Evolutionary conservation across 257 asterid genomes (phyloP).

Genomic region (Scutellaria minor): DNA sequence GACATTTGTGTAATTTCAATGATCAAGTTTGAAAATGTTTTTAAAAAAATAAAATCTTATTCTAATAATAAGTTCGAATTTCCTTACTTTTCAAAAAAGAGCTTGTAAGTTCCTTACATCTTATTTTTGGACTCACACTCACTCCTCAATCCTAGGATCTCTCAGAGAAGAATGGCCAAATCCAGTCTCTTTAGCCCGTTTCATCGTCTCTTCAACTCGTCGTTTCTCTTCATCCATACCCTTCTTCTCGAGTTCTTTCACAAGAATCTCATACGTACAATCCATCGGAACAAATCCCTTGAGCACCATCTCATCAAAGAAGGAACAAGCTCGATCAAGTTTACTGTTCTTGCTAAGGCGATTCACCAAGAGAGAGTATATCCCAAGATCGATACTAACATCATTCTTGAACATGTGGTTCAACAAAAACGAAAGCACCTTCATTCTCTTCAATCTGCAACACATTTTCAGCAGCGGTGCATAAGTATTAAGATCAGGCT

Average conservation of each 20-base stretch:
- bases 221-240: conserved; percentile 56
- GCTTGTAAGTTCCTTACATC: too few species aligned
- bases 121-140: not conserved
- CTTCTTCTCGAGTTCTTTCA: conserved; percentile 55
- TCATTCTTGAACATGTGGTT: conserved; percentile 78
- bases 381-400: conserved; percentile 70
- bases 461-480: conserved; percentile 86
- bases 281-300: conserved; percentile 73
- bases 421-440: conserved; percentile 76
- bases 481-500: conserved; percentile 73
- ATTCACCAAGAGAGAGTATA: conserved; percentile 61
- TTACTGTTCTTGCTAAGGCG: conserved; percentile 63
- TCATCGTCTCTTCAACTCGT: conserved; percentile 59
- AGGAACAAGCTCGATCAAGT: conserved; percentile 58
- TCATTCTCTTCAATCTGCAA: conserved; percentile 75
- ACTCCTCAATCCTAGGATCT: not conserved
- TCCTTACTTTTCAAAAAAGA: too few species aligned
- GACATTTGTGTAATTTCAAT: too few species aligned
- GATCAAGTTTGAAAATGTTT: too few species aligned
- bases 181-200: conserved; percentile 40
- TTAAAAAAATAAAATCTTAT: too few species aligned
- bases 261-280: conserved; percentile 49
- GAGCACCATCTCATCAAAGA: conserved; percentile 67
- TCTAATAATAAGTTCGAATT: too few species aligned
- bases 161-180: not conserved